Base-by-base conservation (phyloP, 1,284 basidiomycete species). In the Ganoderma lingzhi region DNA sequence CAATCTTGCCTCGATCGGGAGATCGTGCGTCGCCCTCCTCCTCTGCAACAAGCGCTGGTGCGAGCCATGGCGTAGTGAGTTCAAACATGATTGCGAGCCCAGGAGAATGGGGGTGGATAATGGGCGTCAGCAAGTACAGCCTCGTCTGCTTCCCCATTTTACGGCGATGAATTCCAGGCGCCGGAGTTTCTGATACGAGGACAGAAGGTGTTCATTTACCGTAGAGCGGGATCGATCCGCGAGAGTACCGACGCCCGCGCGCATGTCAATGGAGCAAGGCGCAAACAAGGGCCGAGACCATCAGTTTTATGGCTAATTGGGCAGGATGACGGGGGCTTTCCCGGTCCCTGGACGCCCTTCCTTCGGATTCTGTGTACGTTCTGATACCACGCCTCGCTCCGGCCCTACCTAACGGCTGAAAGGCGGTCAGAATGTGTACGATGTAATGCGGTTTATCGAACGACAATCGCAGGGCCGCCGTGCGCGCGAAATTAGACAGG, bases 1-100 rank as follows among this genome's bases (percentile, higher is more conserved):
- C 58, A 66, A 71, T 70, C 65, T 71, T 44, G 62, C 35, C 64
- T 62, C 66, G 67, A 72, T 72, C 71, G 66, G 68, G 42, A 69
- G 68, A 67, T 67, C 68, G 37, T n/a, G 3, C 39, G 35, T 8
- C 35, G 35, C 35, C 35, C 4, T 8, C 35, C 4, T 30, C 23
- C 6, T n/a, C n/a, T n/a, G 17, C 41, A 9, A 41, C 19, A 35
- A 61, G 59, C 59, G 39, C 59, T 61, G 39, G 56, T n/a, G 32
- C 35, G 35, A 17, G 56, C 37, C 8, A 59, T 35, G 56, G 37
- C 56, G 30, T n/a, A 4, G 32, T n/a, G 56, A 37, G 37, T 12
- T 19, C 39, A 3, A n/a, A 56, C 15, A 44, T 58, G 41, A 61
- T 28, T 23, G 23, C 6, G 15, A 28, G 59, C 19, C n/a, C 39